Evolutionary conservation across 371 early-diverging fungal genomes (phyloP).

Genomic region (Rhizopus delemar): DNA sequence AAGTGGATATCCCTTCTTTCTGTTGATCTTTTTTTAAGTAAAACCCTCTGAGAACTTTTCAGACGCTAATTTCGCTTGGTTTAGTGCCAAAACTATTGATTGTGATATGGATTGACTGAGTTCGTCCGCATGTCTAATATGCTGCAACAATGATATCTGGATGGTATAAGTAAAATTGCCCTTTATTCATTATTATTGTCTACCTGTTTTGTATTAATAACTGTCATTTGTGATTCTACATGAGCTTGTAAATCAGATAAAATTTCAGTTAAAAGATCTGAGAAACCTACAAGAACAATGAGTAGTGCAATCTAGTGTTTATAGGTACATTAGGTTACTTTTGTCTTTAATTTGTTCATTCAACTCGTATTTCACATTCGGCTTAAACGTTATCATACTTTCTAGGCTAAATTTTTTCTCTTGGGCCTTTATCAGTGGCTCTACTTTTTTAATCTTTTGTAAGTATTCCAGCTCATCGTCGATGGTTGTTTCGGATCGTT

Average conservation of each 20-base stretch:
- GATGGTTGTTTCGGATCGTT: slow-evolving; percentile 3
- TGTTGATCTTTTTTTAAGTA: neutral
- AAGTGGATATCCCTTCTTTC: neutral
- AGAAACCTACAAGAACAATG: neutral
- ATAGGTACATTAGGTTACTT: neutral
- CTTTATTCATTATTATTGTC: neutral
- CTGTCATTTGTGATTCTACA: slow-evolving; percentile 17
- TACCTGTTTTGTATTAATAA: slow-evolving; percentile 26
- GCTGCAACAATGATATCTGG: slow-evolving; percentile 23
- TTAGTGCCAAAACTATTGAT: slow-evolving; percentile 16
- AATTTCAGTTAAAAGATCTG: slow-evolving; percentile 6
- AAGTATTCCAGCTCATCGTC: slow-evolving; percentile 16
- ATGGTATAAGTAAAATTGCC: neutral
- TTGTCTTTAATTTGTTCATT: neutral
- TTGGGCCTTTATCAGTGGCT: slow-evolving; percentile 28
- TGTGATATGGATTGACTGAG: slow-evolving; percentile 20
- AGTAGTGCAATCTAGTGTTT: neutral
- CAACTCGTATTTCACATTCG: slow-evolving; percentile 4
- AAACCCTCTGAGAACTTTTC: slow-evolving; percentile 28
- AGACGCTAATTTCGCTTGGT: slow-evolving; percentile 25
- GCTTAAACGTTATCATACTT: slow-evolving; percentile 15
- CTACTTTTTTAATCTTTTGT: slow-evolving; percentile 14
- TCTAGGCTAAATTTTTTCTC: slow-evolving; percentile 26
- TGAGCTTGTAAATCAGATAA: slow-evolving; percentile 24
- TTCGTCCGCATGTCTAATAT: slow-evolving; percentile 35